Evolutionary conservation across 2,329 filamentous ascomycete species (phyloP).

Genomic region (Curvularia lunata): DNA sequence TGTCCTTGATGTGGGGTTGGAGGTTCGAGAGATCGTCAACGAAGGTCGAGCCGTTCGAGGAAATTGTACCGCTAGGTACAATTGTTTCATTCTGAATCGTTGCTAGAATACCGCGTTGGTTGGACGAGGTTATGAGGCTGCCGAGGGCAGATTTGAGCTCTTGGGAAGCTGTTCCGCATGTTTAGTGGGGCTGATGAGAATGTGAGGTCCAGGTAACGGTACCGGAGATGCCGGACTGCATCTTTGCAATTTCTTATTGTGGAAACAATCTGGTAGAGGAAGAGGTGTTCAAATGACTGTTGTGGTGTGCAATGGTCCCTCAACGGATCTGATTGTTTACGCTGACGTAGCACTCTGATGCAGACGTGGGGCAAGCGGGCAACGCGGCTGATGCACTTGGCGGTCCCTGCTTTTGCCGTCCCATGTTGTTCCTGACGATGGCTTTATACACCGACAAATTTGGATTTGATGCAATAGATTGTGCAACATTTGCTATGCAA

Average conservation of each 20-base stretch:
- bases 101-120: constrained; percentile 72
- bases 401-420: constrained; percentile 7
- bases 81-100: constrained; percentile 73
- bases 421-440: neutral
- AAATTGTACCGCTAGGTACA: constrained; percentile 64
- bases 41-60: constrained; percentile 63
- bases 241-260: constrained; percentile 46
- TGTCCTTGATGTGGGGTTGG: constrained; percentile 67
- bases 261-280: neutral
- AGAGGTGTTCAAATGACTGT: neutral
- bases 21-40: constrained; percentile 68
- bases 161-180: constrained; percentile 63
- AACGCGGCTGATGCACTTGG: constrained; percentile 15
- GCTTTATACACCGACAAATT: neutral
- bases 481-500: neutral
- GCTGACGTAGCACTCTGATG: constrained; percentile 16
- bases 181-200: constrained; percentile 21
- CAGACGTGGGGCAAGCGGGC: constrained; percentile 32
- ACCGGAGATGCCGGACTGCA: constrained; percentile 84
- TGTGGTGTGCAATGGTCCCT: neutral
- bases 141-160: constrained; percentile 79
- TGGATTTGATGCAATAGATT: neutral
- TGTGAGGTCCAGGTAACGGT: constrained; percentile 24
- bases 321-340: constrained; percentile 12
- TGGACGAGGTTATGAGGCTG: constrained; percentile 65